Evolutionary conservation across 164 flowering plant genomes (phyloP), one percentile per base, ranked within the genome.

Genomic region (Kalanchoe fedtschenkoi): DNA sequence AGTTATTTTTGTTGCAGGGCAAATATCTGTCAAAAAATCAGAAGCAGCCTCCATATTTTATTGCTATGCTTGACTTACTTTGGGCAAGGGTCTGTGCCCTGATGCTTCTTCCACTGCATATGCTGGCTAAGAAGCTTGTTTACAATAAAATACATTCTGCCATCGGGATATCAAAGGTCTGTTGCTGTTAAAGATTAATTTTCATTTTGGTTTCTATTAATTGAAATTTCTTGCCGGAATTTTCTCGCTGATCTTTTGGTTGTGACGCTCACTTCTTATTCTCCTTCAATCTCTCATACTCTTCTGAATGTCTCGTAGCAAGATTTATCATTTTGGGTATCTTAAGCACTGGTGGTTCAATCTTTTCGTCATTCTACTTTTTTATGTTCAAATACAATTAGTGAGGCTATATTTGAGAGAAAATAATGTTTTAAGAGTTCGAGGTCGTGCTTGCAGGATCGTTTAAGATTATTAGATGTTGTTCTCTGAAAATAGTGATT

Each of bases 131-230:
- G 71, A 86, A 71, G 74, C 72, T 92, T 58, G 80, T 92, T 38
- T 87, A 92, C 62, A 73, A 75, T 60, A 92, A 89, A 85, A 85
- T 92, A 58, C 91, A 74, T 26, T 76, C 96, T 34, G 76, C 87
- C 65, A 82, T 92, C 70, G 95, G 93, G 62, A 82, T 92, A 61
- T 82, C 84, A 60, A 89, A 92, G 98, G 98, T 89, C 53, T 54
- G 51, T 51, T 51, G 11, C 15, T 33, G 8, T 62, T 41, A 24
- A 32, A 19, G 30, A 19, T 1, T 32, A 42, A 2, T 39, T 17
- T 28, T 29, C 21, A 16, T 1, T 28, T 35, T 35, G 10, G 10
- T 54, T 11, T 35, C 21, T 8, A 28, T 28, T 5, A 30, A 29
- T 54, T 24, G 17, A 5, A 37, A 34, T 17, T 11, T 39, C 28